Conservation (phyloP, 176 grass and related monocot genomes). For the Oryza coarctata region DNA sequence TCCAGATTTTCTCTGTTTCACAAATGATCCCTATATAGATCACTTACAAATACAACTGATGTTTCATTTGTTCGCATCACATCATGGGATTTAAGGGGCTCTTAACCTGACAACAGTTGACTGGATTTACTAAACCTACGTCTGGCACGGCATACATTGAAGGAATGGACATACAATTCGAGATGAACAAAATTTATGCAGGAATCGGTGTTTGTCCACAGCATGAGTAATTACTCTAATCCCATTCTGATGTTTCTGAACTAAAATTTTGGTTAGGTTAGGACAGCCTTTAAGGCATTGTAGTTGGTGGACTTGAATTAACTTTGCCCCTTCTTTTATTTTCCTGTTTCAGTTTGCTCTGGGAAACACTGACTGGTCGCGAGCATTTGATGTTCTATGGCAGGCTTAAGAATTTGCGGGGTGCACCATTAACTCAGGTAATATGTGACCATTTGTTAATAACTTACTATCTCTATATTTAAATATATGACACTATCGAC, state of each 20-base stretch:
- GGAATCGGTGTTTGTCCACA: slow-evolving; percentile 94
- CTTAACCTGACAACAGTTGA: slow-evolving; percentile 61
- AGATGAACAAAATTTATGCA: slow-evolving; percentile 82
- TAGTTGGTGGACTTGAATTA: not conserved
- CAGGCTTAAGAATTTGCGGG: slow-evolving; percentile 82
- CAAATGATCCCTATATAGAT: not conserved
- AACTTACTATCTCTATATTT: not conserved
- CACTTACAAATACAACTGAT: not conserved
- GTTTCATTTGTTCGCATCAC: not conserved
- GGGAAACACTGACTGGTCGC: slow-evolving; percentile 81
- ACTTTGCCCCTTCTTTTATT: not conserved
- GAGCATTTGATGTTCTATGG: slow-evolving; percentile 95
- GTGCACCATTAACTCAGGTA: slow-evolving; percentile 53
- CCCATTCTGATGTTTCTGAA: not conserved
- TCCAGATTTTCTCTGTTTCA: slow-evolving; percentile 9
- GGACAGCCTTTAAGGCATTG: not conserved
- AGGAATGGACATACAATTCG: slow-evolving; percentile 65
- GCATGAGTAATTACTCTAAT: slow-evolving; percentile 74
- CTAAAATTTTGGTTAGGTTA: not conserved
- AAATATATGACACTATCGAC: too few species aligned
- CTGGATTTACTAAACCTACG: slow-evolving; percentile 73
- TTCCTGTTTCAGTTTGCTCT: slow-evolving; percentile 69
- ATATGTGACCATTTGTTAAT: not conserved
- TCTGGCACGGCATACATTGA: slow-evolving; percentile 78
- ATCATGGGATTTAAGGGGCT: slow-evolving; percentile 22